These are phyloP conservation scores for Helicocarpus griseus DNA, from an alignment of 2,329 filamentous ascomycete species.

Conservation along the genomic window DNA sequence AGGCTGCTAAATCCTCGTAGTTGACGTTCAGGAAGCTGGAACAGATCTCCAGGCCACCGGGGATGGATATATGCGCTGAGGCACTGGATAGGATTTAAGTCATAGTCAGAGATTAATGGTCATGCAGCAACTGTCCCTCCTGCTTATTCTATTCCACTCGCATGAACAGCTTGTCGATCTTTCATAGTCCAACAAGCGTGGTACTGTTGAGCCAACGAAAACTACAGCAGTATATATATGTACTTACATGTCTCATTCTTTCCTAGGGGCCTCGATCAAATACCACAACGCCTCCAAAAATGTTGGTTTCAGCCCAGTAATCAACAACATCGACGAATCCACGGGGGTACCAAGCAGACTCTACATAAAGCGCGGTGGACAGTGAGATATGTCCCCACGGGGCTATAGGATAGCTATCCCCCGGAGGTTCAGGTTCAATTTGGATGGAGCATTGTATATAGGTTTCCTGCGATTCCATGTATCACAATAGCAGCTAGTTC, in stretches of 20 bases:
- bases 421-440: conserved; percentile 1
- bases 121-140: neutral
- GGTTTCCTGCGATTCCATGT: conserved; percentile 2
- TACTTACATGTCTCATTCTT: conserved; percentile 1
- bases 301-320: conserved; percentile 5
- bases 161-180: too few relatives aligned
- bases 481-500: conserved; percentile 2
- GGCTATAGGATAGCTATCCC: too few relatives aligned
- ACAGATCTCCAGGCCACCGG: neutral
- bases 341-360: neutral
- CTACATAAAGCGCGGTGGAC: neutral
- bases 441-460: conserved; percentile 1
- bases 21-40: conserved; percentile 3
- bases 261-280: conserved; percentile 5
- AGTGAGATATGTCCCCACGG: neutral
- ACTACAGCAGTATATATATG: too few relatives aligned
- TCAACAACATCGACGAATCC: conserved; percentile 1
- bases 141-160: neutral
- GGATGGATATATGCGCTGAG: conserved; percentile 3
- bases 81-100: neutral
- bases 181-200: too few relatives aligned
- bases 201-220: too few relatives aligned
- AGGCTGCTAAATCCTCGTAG: neutral
- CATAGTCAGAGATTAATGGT: neutral
- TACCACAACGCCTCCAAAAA: conserved; percentile 5